Evolutionary conservation across 192 early-diverging fungal genomes (phyloP).

Genomic region (Linnemannia hyalina): DNA sequence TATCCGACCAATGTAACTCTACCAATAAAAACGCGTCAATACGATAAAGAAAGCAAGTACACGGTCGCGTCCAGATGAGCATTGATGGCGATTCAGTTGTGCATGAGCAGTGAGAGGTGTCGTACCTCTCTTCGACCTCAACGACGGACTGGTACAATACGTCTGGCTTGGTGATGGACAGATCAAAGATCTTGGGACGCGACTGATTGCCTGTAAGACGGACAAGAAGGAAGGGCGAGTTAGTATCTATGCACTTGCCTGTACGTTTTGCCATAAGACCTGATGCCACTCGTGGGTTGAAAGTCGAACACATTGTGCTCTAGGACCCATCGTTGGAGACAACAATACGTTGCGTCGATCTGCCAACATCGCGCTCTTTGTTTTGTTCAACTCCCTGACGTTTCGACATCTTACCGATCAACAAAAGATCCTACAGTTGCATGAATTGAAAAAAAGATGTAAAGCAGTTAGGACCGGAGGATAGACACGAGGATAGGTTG

Average conservation of each 20-base stretch:
- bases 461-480: background rate
- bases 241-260: conserved; percentile 1
- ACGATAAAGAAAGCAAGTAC: background rate
- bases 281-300: too few relatives aligned
- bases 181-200: conserved; percentile 94
- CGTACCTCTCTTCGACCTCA: conserved; percentile 89
- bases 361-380: background rate
- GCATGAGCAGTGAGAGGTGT: background rate
- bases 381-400: background rate
- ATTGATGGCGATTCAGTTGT: background rate
- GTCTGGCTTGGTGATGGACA: conserved; percentile 87
- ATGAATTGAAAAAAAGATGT: background rate
- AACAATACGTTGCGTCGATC: background rate
- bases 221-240: background rate
- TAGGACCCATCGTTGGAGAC: background rate
- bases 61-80: background rate
- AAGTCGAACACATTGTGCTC: background rate
- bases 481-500: background rate
- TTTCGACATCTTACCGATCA: conserved; percentile 54
- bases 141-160: conserved; percentile 85
- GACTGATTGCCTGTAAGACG: conserved; percentile 83
- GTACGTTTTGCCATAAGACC: background rate
- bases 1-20: conserved; percentile 88
- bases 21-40: background rate
- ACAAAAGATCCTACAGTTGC: conserved; percentile 53